These are phyloP conservation scores for Phytophthora fragariae DNA, from an alignment of 352 stramenopile species.

Conservation along the genomic window DNA sequence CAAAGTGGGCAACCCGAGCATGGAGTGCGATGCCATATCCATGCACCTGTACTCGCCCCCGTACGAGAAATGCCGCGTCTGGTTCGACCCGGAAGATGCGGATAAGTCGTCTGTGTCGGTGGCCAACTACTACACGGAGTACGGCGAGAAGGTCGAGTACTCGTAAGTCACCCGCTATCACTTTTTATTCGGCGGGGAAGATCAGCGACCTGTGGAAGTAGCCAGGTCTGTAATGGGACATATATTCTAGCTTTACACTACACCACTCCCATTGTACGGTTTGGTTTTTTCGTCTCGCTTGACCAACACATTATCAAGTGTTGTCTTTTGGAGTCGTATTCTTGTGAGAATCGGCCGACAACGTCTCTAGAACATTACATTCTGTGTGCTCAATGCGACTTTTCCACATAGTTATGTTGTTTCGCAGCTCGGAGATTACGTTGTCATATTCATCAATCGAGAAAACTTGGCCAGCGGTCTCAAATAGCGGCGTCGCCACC, in stretches of 20 bases:
- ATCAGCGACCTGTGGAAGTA: background rate
- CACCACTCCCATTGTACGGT: background rate
- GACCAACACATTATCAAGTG: background rate
- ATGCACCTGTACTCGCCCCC: constrained; percentile 94
- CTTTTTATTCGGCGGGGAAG: background rate
- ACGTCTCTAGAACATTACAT: constrained; percentile 37
- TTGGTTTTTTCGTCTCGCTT: background rate
- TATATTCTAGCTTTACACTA: constrained; percentile 27
- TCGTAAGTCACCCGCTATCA: constrained; percentile 13
- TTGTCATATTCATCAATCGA: constrained; percentile 66
- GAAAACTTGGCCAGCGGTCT: constrained; percentile 64
- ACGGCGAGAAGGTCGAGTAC: constrained; percentile 59
- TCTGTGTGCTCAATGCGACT: constrained; percentile 43
- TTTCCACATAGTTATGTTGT: constrained; percentile 65
- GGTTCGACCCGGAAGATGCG: constrained; percentile 74
- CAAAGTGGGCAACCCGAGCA: constrained; percentile 88
- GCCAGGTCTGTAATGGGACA: constrained; percentile 20
- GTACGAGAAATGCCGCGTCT: constrained; percentile 92
- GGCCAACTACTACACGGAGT: constrained; percentile 88
- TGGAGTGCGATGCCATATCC: constrained; percentile 86
- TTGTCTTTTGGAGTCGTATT: constrained; percentile 15
- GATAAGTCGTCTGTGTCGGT: constrained; percentile 71
- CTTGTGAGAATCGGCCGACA: constrained; percentile 42
- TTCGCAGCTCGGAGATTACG: constrained; percentile 59
- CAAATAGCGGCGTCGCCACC: constrained; percentile 68